Conservation (phyloP, 2,329 filamentous ascomycete species). For the Penicillium sp. region DNA sequence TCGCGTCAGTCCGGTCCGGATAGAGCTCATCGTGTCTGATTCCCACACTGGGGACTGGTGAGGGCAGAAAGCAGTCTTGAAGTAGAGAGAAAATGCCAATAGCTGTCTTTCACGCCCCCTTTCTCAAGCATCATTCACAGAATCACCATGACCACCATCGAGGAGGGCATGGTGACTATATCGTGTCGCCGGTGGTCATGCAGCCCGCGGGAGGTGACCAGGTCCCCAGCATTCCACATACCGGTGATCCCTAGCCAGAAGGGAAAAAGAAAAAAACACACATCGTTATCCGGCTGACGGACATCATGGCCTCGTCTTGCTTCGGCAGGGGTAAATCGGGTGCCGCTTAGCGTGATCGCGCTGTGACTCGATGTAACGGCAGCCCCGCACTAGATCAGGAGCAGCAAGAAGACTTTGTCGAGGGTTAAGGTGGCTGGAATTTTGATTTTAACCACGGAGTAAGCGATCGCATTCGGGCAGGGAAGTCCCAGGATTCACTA, state of each 20-base stretch:
- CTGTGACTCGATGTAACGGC: conserved; percentile 17
- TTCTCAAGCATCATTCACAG: not conserved
- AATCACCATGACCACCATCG: not conserved
- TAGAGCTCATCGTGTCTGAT: conserved; percentile 7
- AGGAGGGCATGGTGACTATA: conserved; percentile 5
- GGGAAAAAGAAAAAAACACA: not conserved
- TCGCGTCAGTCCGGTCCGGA: conserved; percentile 1
- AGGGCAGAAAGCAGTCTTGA: not conserved
- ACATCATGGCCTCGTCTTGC: conserved; percentile 8
- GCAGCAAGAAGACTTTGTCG: not conserved
- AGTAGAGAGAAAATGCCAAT: not conserved
- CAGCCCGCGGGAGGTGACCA: conserved; percentile 4
- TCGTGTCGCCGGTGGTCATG: conserved; percentile 6
- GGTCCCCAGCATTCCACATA: conserved; percentile 15
- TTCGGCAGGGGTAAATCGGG: not conserved
- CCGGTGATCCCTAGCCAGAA: conserved; percentile 12
- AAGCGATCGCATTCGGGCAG: conserved; percentile 6
- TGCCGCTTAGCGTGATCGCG: not conserved
- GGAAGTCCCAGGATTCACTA: not conserved
- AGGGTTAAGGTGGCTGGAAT: not conserved
- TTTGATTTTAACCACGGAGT: not conserved
- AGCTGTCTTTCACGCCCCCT: not conserved
- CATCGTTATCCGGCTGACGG: not conserved
- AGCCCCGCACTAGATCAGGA: conserved; percentile 7
- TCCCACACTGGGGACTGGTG: not conserved